These are phyloP conservation scores for Blastocystis sp. DNA, from an alignment of 352 stramenopile genomes.

Conservation along the genomic window DNA sequence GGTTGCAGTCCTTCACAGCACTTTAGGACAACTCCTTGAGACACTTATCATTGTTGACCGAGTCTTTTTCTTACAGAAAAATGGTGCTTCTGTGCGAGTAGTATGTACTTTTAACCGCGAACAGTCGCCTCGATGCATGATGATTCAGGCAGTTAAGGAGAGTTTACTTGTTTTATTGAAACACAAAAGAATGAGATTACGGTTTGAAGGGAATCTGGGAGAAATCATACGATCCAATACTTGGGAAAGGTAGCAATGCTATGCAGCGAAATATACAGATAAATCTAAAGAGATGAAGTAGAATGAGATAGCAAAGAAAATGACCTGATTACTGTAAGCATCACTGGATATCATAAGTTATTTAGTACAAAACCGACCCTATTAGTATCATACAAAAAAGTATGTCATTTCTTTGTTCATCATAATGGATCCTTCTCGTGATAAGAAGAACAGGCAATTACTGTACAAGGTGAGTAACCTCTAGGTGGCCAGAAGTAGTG, in stretches of 20 bases:
- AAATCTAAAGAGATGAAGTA: no score
- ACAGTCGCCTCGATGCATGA: conserved; percentile 28
- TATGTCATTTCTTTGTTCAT: neutral
- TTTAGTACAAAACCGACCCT: no score
- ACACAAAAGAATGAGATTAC: no score
- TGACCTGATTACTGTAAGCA: no score
- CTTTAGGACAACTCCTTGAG: neutral
- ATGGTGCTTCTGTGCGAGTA: neutral
- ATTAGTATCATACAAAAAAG: no score
- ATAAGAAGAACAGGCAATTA: neutral
- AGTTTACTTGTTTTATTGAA: neutral
- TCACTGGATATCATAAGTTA: no score
- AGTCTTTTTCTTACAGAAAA: conserved; percentile 7
- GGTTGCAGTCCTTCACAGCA: neutral
- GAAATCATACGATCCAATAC: no score
- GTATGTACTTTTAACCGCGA: conserved; percentile 17
- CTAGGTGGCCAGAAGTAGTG: conserved; percentile 54
- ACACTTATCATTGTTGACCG: conserved; percentile 38
- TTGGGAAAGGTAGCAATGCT: no score
- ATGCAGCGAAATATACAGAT: no score
- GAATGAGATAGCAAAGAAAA: no score
- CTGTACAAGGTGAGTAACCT: neutral
- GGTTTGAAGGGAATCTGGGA: no score
- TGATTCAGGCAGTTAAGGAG: neutral
- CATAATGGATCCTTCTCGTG: neutral